A percentile compares a stretch with the other conserved stretches of the same genome.
These are phyloP conservation scores for Rheum nobile DNA, from an alignment of 148 eudicot species.

Conservation along the genomic window DNA sequence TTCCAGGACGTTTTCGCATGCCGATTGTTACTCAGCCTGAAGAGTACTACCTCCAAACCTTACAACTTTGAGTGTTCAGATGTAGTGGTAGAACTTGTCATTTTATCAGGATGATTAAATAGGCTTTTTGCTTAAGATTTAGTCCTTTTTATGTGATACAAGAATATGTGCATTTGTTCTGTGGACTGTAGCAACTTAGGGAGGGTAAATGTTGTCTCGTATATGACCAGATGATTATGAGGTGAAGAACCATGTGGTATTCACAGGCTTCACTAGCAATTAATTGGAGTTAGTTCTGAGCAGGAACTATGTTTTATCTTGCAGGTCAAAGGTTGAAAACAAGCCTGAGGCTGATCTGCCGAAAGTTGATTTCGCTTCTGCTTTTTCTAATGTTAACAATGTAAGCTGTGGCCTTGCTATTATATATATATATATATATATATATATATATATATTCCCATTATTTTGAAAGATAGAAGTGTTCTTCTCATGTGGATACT, in stretches of 20 bases:
- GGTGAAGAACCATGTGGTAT: neutral
- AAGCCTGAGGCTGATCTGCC: constrained; percentile 35
- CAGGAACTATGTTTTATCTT: neutral
- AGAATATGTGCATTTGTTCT: neutral
- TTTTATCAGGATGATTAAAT: constrained; percentile 1
- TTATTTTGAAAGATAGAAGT: neutral
- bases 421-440: neutral
- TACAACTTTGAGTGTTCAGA: constrained; percentile 5
- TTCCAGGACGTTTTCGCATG: constrained; percentile 82
- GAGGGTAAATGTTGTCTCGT: neutral
- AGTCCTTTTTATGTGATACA: neutral
- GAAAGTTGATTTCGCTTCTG: constrained; percentile 17
- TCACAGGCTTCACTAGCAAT: neutral
- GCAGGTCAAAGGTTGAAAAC: constrained; percentile 21
- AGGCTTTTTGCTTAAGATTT: neutral
- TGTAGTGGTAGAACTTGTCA: neutral
- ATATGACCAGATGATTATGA: neutral
- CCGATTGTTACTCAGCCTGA: constrained; percentile 62
- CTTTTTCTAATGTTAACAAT: constrained; percentile 38
- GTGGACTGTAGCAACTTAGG: neutral
- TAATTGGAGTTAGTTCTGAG: neutral
- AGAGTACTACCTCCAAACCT: constrained; percentile 59
- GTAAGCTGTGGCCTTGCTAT: constrained; percentile 21
- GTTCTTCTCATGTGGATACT: neutral
- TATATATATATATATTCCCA: no score